phyloP scores from a whole-genome alignment of 805 yeast genomes.

The Candida piceae region DNA sequence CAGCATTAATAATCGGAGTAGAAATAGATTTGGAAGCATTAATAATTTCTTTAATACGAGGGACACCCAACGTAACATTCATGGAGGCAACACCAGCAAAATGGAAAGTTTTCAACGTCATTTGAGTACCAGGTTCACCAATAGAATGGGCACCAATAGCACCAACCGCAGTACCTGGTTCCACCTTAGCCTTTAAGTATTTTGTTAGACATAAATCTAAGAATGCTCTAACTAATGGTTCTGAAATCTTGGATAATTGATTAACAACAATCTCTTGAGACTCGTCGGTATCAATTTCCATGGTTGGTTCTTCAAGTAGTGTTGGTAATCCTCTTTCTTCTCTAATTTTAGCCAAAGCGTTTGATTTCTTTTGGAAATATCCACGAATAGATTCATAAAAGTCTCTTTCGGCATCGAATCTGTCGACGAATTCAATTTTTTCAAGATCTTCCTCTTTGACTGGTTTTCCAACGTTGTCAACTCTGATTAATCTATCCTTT shows the following conservation, averaged over 20 bases:
- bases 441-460: conserved; percentile 40
- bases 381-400: conserved; percentile 73
- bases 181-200: conserved; percentile 86
- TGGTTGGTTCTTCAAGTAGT: conserved; percentile 38
- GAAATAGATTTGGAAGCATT: conserved; percentile 94
- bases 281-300: conserved; percentile 13
- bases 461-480: conserved; percentile 65
- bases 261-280: conserved; percentile 43
- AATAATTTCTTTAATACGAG: conserved; percentile 97
- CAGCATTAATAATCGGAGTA: conserved; percentile 95
- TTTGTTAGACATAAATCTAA: conserved; percentile 72
- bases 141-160: conserved; percentile 99
- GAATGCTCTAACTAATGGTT: conserved; percentile 55
- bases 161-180: conserved; percentile 99
- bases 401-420: conserved; percentile 79
- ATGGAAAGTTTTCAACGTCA: conserved; percentile 77
- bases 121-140: conserved; percentile 99
- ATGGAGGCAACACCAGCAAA: conserved; percentile 99
- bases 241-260: conserved; percentile 66
- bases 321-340: conserved; percentile 40
- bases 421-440: conserved; percentile 68
- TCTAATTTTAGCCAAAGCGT: conserved; percentile 52
- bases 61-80: conserved; percentile 98
- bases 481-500: conserved; percentile 54
- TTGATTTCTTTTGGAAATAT: conserved; percentile 55